phyloP scores from a whole-genome alignment of 495 filamentous ascomycete species.

The Hypoxylon lenormandii region DNA sequence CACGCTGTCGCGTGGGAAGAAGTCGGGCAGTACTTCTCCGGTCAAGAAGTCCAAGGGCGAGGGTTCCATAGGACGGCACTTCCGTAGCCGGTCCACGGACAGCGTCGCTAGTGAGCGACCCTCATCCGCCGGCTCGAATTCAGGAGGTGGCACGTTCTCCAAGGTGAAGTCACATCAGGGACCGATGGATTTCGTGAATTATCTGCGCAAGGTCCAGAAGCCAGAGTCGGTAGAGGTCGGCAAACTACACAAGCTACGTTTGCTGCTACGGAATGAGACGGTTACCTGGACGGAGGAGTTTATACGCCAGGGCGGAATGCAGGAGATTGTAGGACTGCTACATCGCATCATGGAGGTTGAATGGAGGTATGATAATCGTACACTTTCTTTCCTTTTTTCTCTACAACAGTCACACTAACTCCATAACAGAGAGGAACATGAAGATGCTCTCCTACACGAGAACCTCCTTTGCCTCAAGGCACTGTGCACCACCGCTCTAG shows the following conservation, averaged over 20 bases:
- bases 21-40: constrained; percentile 56
- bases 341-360: constrained; percentile 93
- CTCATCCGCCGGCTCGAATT: constrained; percentile 57
- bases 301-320: constrained; percentile 88
- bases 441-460: constrained; percentile 92
- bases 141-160: constrained; percentile 58
- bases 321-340: constrained; percentile 84
- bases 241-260: constrained; percentile 88
- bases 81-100: constrained; percentile 65
- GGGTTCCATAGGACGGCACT: constrained; percentile 62
- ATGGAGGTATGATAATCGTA: constrained; percentile 79
- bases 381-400: not conserved
- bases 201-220: constrained; percentile 79
- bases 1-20: constrained; percentile 70
- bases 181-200: constrained; percentile 84
- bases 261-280: constrained; percentile 92
- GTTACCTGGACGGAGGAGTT: constrained; percentile 94
- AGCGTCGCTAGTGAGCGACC: constrained; percentile 60
- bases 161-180: constrained; percentile 67
- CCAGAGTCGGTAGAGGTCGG: constrained; percentile 90
- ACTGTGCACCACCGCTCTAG: constrained; percentile 88
- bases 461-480: constrained; percentile 93
- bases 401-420: constrained; percentile 36
- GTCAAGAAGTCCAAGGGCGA: constrained; percentile 68
- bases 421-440: constrained; percentile 86